Evolutionary conservation across 805 yeast genomes (phyloP), one percentile per base, ranked within the genome.

Genomic region (Yarrowia phangngaensis): DNA sequence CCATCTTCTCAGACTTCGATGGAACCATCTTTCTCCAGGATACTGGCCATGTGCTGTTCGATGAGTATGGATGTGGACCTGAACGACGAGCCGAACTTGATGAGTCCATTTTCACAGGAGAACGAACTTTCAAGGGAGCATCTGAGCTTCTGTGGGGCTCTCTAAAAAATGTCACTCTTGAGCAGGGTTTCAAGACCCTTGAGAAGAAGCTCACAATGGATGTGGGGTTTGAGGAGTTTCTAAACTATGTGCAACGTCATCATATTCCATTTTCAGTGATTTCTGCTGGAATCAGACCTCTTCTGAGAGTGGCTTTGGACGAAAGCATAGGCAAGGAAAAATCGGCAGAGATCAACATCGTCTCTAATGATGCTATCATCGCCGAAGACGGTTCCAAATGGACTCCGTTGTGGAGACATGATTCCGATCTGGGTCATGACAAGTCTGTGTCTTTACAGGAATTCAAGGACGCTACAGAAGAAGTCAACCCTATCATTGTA

Each of bases 21-120:
- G 73, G 73, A 35, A 69, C 73, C 33, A 69, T 69, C 41, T 70
- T 70, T 57, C 60, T 64, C 46, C 73, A 69, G 56, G 73, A 69
- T 52, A 68, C 73, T 14, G 73, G 73, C 48, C 73, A 69, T 50
- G 64, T 69, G n/a, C 60, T 69, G 50, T 69, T 69, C 51, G 73
- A 69, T 58, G 54, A 61, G 50, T 65, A 59, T 51, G 73, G 73
- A 46, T 67, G 72, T 43, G 73, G 73, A 13, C 51, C 60, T 11
- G 68, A 61, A 53, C 53, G 55, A 38, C 64, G 73, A 31, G 60
- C 59, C 54, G 55, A 58, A 47, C 60, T 70, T 32, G 73, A 69
- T 55, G 50, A 55, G 32, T 57, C 65, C 19, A 69, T 69, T 51
- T 68, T 68, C 52, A 59, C 64, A 22, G 66, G 69, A 24, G 57